phyloP scores from a whole-genome alignment of 2,329 filamentous ascomycete genomes.

The Hypoxylon sp. region DNA sequence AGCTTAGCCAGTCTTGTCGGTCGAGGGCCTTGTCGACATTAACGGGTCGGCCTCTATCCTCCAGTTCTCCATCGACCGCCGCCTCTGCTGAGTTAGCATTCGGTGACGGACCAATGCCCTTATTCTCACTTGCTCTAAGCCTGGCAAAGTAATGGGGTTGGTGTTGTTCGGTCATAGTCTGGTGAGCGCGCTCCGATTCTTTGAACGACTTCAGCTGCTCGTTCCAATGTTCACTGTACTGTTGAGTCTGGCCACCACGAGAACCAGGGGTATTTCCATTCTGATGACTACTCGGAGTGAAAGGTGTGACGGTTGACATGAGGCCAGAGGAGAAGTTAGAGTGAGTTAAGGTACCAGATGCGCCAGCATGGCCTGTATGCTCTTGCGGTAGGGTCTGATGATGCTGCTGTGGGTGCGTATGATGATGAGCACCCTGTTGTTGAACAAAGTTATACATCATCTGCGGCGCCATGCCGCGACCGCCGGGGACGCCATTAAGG shows the following conservation, averaged over 20 bases:
- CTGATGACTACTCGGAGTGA: conserved; percentile 67
- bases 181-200: conserved; percentile 80
- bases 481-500: conserved; percentile 78
- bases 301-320: conserved; percentile 75
- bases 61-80: conserved; percentile 67
- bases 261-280: conserved; percentile 69
- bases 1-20: conserved; percentile 89
- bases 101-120: conserved; percentile 72
- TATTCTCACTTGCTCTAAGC: conserved; percentile 78
- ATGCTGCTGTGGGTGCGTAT: conserved; percentile 73
- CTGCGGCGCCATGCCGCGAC: conserved; percentile 68
- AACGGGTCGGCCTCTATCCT: conserved; percentile 72
- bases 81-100: conserved; percentile 65
- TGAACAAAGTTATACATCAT: conserved; percentile 75
- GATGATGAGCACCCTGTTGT: conserved; percentile 63
- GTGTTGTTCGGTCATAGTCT: conserved; percentile 77
- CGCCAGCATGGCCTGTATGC: conserved; percentile 68
- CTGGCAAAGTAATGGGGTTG: conserved; percentile 80
- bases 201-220: conserved; percentile 87
- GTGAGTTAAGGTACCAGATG: conserved; percentile 71
- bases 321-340: conserved; percentile 74
- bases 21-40: conserved; percentile 77
- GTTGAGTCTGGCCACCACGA: conserved; percentile 66
- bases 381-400: conserved; percentile 73
- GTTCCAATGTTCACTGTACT: conserved; percentile 81